Evolutionary conservation across 768 basidiomycete genomes (phyloP).

Genomic region (Russula olivacea): DNA sequence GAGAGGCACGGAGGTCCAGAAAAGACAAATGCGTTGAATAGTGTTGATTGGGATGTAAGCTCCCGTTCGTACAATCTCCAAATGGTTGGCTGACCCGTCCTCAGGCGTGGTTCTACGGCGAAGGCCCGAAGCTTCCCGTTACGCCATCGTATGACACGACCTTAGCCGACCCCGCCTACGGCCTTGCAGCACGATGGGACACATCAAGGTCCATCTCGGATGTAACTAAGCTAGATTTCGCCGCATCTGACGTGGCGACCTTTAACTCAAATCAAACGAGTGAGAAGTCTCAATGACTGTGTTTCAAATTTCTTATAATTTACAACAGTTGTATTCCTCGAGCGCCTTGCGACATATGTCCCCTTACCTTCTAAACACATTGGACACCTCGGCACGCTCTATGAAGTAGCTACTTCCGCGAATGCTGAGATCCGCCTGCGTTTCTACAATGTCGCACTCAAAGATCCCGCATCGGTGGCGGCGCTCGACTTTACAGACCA

Average conservation of each 20-base stretch:
- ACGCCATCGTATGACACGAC: slow-evolving; percentile 69
- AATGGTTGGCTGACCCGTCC: not conserved
- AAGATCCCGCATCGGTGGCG: slow-evolving; percentile 41
- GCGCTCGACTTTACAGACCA: slow-evolving; percentile 47
- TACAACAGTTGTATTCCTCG: slow-evolving; percentile 70
- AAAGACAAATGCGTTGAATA: slow-evolving; percentile 59
- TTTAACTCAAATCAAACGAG: slow-evolving; percentile 77
- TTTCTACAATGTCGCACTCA: slow-evolving; percentile 69
- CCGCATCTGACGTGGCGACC: slow-evolving; percentile 48
- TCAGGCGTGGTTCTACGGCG: slow-evolving; percentile 79
- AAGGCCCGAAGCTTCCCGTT: slow-evolving; percentile 67
- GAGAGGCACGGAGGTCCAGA: slow-evolving; percentile 49
- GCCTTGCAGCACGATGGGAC: slow-evolving; percentile 71
- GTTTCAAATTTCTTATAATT: not conserved
- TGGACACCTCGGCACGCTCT: slow-evolving; percentile 50
- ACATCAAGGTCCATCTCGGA: slow-evolving; percentile 46
- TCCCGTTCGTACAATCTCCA: not conserved
- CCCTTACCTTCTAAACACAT: slow-evolving; percentile 58
- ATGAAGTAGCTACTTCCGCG: slow-evolving; percentile 44
- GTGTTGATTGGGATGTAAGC: slow-evolving; percentile 72
- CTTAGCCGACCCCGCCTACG: slow-evolving; percentile 63
- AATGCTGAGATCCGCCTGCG: slow-evolving; percentile 77
- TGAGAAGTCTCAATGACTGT: slow-evolving; percentile 29
- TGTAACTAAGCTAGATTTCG: slow-evolving; percentile 48
- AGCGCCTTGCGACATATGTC: slow-evolving; percentile 59